These are phyloP conservation scores for Aquilaria yunnanensis DNA, from an alignment of 345 rosid species.

Conservation along the genomic window DNA sequence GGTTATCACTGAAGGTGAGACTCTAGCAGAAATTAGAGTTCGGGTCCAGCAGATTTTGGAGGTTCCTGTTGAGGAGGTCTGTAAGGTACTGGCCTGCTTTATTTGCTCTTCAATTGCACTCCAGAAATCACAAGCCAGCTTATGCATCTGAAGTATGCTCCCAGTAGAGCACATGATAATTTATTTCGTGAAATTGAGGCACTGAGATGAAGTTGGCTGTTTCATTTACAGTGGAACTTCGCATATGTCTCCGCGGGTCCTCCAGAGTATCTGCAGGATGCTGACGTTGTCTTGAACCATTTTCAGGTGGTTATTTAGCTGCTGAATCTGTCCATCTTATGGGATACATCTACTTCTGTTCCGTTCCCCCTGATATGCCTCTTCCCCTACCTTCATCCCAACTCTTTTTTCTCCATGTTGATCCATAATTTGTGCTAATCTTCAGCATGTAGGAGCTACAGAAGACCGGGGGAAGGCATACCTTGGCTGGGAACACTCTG, in stretches of 20 bases:
- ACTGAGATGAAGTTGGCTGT: too few relatives aligned
- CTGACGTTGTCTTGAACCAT: constrained; percentile 61
- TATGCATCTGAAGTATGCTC: neutral
- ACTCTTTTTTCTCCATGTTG: too few relatives aligned
- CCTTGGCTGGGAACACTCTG: constrained; percentile 91
- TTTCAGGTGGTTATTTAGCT: constrained; percentile 48
- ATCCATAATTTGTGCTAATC: too few relatives aligned
- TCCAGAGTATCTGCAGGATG: constrained; percentile 74
- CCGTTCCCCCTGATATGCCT: neutral
- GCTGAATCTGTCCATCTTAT: neutral
- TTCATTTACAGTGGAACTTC: constrained; percentile 62
- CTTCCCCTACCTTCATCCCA: too few relatives aligned
- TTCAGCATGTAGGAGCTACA: constrained; percentile 56
- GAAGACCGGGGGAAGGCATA: constrained; percentile 81
- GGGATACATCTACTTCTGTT: neutral
- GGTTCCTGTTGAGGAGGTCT: constrained; percentile 79
- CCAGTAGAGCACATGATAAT: neutral
- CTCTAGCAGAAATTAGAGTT: constrained; percentile 58
- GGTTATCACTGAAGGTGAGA: constrained; percentile 84
- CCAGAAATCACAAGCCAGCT: neutral
- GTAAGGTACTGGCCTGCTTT: constrained; percentile 42
- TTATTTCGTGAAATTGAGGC: too few relatives aligned
- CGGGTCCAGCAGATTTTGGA: constrained; percentile 73
- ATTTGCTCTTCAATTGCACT: neutral
- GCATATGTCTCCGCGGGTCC: constrained; percentile 84